Evolutionary conservation across 2,329 filamentous ascomycete species (phyloP), one percentile per base, ranked within the genome.

Genomic region (Kalaharituber pfeilii): DNA sequence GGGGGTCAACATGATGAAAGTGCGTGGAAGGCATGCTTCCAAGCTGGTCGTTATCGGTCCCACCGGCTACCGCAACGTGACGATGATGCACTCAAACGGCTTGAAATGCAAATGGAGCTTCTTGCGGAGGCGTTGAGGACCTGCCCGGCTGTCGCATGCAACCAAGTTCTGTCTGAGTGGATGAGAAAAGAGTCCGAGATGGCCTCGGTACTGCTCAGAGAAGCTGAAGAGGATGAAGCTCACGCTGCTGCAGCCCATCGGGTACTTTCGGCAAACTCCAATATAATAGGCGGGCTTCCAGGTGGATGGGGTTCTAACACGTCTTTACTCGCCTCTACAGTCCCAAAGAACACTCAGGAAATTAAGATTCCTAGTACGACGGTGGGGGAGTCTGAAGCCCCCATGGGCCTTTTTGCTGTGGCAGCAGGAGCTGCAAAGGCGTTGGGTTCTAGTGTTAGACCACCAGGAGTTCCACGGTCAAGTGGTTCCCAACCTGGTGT

Each of bases 31-130:
- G 84, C 84, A 5, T 84, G 85, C 3, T 72, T 89, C 44, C 76
- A 82, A 61, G 82, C 84, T n/a, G 85, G 85, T 15, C 81, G 83
- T 57, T 84, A 87, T 66, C 74, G 78, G 29, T 75, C 63, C 68
- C 75, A 80, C 67, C 69, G 73, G 25, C 72, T 79, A 55, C 76
- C 45, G 67, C 5, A 65, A 57, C 6, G 58, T 58, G 18, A 57
- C 13, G 42, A 47, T 6, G 42, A 54, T 6, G 57, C 65, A 13
- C 66, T 91, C 52, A 76, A 84, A 27, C 80, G 85, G 60, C 71
- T 91, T 1, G 83, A 89, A 62, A 85, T 89, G 65, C 78, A 85
- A 22, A 84, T 87, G 65, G 86, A 89, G 62, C 82, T 87, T 33
- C 72, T 93, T 1, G 80, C 82, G 1, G 80, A 82, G 11, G 83